Evolutionary conservation across 495 filamentous ascomycete species (phyloP), one percentile per base, ranked within the genome.

Genomic region (Penicillium riverlandense): DNA sequence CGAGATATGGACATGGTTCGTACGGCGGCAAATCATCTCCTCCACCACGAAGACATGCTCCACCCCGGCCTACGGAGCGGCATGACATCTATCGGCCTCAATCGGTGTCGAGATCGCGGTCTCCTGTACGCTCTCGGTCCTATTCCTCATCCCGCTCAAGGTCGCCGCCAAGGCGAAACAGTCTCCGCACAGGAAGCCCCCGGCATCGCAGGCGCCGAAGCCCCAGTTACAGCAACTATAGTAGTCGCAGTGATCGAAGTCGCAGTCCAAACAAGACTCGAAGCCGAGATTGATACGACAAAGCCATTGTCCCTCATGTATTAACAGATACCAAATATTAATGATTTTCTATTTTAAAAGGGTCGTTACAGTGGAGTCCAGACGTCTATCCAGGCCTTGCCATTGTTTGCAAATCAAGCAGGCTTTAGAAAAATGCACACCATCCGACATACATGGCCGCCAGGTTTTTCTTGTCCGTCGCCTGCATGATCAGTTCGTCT

Each of bases 361-460:
- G 22, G 22, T 22, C 22, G 22, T 22, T 22, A 22, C 4, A 22
- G 22, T 22, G 6, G 22, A 22, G 22, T 6, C 22, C 22, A 22
- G 22, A 22, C 4, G 22, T 22, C 4, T 22, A 22, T 22, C 22
- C 4, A 22, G 15, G 4, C 15, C 1, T 16, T 16, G 15, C 15
- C 15, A 22, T 22, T 6, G 22, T 22, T 3, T 22, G 22, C 4
- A 16, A 16, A 16, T 4, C 15, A 16, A 4, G 15, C 15, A 22
- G 22, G 22, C 22, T 22, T 66, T 53, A 96, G 50, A 95, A 82
- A 58, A 96, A 97, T 14, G 91, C 77, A 74, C 88, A 95, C 92
- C 92, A 98, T 16, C 92, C 92, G 66, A 97, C 92, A 65, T 98
- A 98, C 92, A 98, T 98, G 6, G 75, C 75, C 11, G 85, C 77